Evolutionary conservation across 441 rosid species (phyloP).

Genomic region (Brassica hybrid): DNA sequence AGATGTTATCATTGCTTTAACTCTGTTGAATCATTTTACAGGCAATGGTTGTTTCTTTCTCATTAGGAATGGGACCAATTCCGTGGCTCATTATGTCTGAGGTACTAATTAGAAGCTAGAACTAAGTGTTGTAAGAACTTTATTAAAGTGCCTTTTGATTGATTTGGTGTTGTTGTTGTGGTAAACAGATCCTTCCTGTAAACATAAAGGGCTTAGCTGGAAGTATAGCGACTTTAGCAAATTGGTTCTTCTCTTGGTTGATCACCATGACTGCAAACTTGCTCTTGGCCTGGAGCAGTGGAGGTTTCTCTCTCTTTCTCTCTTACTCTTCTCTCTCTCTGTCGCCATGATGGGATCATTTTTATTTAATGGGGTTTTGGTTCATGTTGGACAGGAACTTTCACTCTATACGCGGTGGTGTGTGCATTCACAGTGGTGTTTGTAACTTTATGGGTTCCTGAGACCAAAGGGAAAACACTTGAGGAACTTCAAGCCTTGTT

Average conservation of each 20-base stretch:
- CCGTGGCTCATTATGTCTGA: conserved; percentile 82
- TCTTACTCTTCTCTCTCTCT: conserved; percentile 17
- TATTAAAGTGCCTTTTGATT: conserved; percentile 12
- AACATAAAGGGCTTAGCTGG: conserved; percentile 76
- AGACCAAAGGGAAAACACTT: conserved; percentile 78
- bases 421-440: conserved; percentile 56
- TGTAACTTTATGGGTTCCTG: conserved; percentile 66
- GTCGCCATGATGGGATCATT: conserved; percentile 2
- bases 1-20: not conserved
- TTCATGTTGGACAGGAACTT: conserved; percentile 54
- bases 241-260: conserved; percentile 58
- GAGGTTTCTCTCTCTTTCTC: conserved; percentile 48
- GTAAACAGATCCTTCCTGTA: conserved; percentile 66
- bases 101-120: conserved; percentile 46
- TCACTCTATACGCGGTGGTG: conserved; percentile 52
- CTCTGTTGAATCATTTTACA: conserved; percentile 28
- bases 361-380: conserved; percentile 2
- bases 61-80: conserved; percentile 74
- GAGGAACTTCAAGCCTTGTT: conserved; percentile 78
- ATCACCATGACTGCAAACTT: conserved; percentile 75
- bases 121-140: not conserved
- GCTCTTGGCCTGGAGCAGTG: conserved; percentile 69
- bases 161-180: conserved; percentile 5
- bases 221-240: conserved; percentile 64
- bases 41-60: conserved; percentile 61